A percentile compares a stretch with the other conserved stretches of the same genome.
Conservation (phyloP, 1,139 yeast species). For the Kazachstania sp. region DNA sequence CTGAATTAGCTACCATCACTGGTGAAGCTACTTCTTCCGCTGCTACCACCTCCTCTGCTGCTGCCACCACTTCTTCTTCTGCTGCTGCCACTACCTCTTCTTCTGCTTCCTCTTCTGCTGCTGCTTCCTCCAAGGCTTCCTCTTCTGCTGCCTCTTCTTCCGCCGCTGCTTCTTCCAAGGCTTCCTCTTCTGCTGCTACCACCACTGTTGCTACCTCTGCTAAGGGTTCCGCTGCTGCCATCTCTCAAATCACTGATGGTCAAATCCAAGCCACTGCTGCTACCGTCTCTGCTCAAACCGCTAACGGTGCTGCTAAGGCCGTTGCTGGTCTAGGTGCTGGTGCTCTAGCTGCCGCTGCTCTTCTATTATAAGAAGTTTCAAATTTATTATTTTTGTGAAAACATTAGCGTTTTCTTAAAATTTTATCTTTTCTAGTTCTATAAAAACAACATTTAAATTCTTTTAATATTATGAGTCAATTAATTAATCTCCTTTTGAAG, state of each 20-base stretch:
- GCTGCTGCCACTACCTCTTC: neutral
- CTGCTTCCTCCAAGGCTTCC: neutral
- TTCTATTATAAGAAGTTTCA: slow-evolving; percentile 5
- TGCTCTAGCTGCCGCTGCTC: slow-evolving; percentile 8
- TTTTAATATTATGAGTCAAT: neutral
- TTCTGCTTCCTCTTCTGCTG: neutral
- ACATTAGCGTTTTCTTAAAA: neutral
- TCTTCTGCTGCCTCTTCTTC: slow-evolving; percentile 1
- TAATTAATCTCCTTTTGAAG: neutral
- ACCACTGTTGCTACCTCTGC: slow-evolving; percentile 5
- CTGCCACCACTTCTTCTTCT: neutral
- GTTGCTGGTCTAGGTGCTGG: slow-evolving; percentile 10
- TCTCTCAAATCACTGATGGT: slow-evolving; percentile 1
- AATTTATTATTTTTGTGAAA: neutral
- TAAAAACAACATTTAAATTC: neutral
- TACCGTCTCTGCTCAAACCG: slow-evolving; percentile 7
- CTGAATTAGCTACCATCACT: slow-evolving; percentile 15
- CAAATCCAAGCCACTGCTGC: slow-evolving; percentile 1
- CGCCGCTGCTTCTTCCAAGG: slow-evolving; percentile 12
- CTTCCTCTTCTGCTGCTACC: slow-evolving; percentile 8
- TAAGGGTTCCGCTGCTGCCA: slow-evolving; percentile 3
- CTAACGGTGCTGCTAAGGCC: slow-evolving; percentile 13
- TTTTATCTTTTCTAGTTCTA: neutral
- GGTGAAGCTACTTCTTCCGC: slow-evolving; percentile 5
- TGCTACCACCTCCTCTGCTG: neutral